Evolutionary conservation across 106 monocot genomes (phyloP), one percentile per base, ranked within the genome.

Genomic region (Acorus gramineus): DNA sequence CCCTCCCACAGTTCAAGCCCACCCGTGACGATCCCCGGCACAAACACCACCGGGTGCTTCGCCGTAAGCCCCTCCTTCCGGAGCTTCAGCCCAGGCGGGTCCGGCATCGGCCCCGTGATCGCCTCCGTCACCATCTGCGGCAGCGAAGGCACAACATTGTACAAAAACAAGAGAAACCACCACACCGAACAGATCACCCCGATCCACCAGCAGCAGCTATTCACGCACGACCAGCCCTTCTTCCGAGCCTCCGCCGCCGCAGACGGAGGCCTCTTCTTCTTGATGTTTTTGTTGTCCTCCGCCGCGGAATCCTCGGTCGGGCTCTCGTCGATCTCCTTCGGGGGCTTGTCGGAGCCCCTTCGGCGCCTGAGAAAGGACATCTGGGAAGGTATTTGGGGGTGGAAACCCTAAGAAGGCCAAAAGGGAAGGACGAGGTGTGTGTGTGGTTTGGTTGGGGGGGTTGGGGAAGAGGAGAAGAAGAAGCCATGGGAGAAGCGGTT

Each of bases 1-100:
- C 98, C 98, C 73, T 99, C 98, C 98, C 98, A 99, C 14, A 99
- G 84, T 83, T 99, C 98, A 53, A 99, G 75, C 4, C 98, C 98
- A 0, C 98, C 92, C 8, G 98, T 99, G 60, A 99, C 98, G 52
- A 99, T 99, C 11, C 98, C 98, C 8, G 98, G 98, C n/a, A 99
- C 98, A 65, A 99, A 99, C 5, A 99, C 98, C 47, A 99, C 98
- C 12, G 98, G 98, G 49, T 99, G 98, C 63, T 64, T 78, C n/a
- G 77, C 98, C 28, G 28, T 44, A 28, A 99, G 71, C 55, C 98
- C 98, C 63, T 92, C 98, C 76, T 92, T 99, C 73, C 60, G 69
- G 43, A 99, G 79, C 78, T 92, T 99, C 51, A 89, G 71, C 13
- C 98, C 98, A 3, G 98, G 98, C 7, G 98, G 92, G 11, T 99